Evolutionary conservation across 805 yeast species (phyloP), one percentile per base, ranked within the genome.

Genomic region (Brettanomyces sp.): DNA sequence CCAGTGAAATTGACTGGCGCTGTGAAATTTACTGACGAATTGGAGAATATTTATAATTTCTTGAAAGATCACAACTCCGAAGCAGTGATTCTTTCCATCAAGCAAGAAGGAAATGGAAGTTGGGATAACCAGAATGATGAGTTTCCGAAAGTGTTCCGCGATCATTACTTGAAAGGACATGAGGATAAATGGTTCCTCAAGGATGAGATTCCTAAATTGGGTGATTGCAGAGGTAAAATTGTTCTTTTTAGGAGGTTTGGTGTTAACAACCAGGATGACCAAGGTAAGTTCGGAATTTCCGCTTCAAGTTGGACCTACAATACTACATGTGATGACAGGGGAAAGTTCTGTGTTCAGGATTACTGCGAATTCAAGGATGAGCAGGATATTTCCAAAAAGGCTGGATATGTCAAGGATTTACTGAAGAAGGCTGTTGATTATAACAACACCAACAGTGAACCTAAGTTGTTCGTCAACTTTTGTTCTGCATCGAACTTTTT

Each of bases 171-270:
- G 49, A 65, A 63, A 38, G 69, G 68, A 36, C 58, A 70, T 50
- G 65, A 73, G 56, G 70, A 75, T 53, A 70, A 66, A 49, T 85
- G 88, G 88, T 80, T 72, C 62, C 67, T 84, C 52, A 67, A 70
- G 13, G 65, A 73, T 21, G 64, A 67, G 30, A 65, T 84, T 48
- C 90, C 93, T 36, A 68, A 61, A 21, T 51, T 85, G 40, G 73
- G 79, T 3, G 83, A 80, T 44, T 73, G 72, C 30, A 73, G 90
- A 52, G 90, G 91, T 18, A 84, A 81, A 59, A 76, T 69, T 18
- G 58, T 82, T 12, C 62, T 85, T 39, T 79, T 85, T 60, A 70
- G 93, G 57, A 72, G 93, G 57, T 85, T 83, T 55, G 85, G 84
- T n/a, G 78, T 78, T 35, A 64, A 68, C 23, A 67, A 78, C 52